Base-by-base conservation (phyloP, 2,329 filamentous ascomycete species). In the Ambrosiella xylebori region DNA sequence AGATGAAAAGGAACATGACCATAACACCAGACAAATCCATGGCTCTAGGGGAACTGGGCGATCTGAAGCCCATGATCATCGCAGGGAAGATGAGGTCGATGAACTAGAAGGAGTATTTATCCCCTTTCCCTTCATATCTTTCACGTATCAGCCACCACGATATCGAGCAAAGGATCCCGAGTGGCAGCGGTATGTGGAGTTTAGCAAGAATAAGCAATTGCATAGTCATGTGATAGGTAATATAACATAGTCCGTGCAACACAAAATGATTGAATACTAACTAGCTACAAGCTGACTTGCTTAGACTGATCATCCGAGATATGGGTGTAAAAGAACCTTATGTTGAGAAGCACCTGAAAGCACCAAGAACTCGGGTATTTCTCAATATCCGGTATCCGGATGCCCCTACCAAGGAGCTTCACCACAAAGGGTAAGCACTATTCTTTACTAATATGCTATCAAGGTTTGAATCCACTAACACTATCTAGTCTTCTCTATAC, bases 131-230 rank as follows among this genome's bases (percentile, higher is more conserved):
- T 79, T 80, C 49, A 80, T 78, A 1, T 78, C 73, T 0, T 73
- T 72, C 54, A 63, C 71, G 59, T 68, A 80, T 15, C 68, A 72
- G 13, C 72, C 74, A 37, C 65, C 68, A 37, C 76, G 75, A 1
- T 84, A 82, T 65, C 72, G 71, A 61, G 74, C 74, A 56, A 71
- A 70, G 35, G 80, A 84, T 63, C 81, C 81, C 2, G 83, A 86
- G 66, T 85, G 79, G 80, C 70, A 73, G 61, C 71, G 73, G 54
- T 86, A 82, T 62, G 65, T 81, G 13, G 75, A 75, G 58, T 70
- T 85, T n/a, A 78, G 74, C 61, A 74, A 74, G 61, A 75, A 85
- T 61, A 66, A 65, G 12, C 67, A 74, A 49, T 69, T 75, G 8
- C 69, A 77, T 27, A 64, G 73, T 15, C 65, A 70, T 19, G 74